Base-by-base conservation (phyloP, 2,329 filamentous ascomycete genomes). In the Sporothrix curviconia region DNA sequence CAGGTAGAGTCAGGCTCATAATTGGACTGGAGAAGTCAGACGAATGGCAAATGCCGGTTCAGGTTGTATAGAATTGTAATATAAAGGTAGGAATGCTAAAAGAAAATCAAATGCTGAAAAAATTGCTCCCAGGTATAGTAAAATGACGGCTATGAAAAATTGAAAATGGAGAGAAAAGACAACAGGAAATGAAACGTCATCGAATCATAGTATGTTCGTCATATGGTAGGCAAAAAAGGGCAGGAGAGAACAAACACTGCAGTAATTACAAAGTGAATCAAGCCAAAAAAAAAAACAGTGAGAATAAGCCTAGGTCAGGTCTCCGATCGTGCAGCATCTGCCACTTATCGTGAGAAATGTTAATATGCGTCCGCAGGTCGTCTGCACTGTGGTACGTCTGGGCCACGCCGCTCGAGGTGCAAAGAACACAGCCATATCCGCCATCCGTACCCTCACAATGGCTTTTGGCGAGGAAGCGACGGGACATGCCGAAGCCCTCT, bases 291-390 rank as follows among this genome's bases (percentile, higher is more conserved):
- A 14, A n/a, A n/a, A n/a, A n/a, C n/a, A n/a, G n/a, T n/a, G n/a
- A n/a, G n/a, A n/a, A n/a, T n/a, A n/a, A n/a, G n/a, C 15, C 55
- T 58, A 64, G 3, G 60, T 55, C 65, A 72, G 61, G 43, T 72
- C 70, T 19, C 65, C 64, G 58, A n/a, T 75, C 72, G 51, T 75
- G 72, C 25, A 74, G 66, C 59, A 75, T 68, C 65, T 75, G 72
- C 72, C 72, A 75, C 63, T 75, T 75, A 25, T 67, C 68, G 59
- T 75, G 72, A 3, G 63, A 49, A 1, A 63, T 54, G 55, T 73
- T 71, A 61, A 74, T 71, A 57, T 75, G 72, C 25, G 63, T 63
- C 32, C 64, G 64, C 54, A 75, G 64, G 6, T 62, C 61, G 37
- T 67, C 66, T 4, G 67, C 65, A 7, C 63, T 67, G 4, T 61